A percentile compares a stretch with the other conserved stretches of the same genome.
These are phyloP conservation scores for Trichoderma sp. DNA, from an alignment of 2,329 filamentous ascomycete genomes.

Conservation along the genomic window DNA sequence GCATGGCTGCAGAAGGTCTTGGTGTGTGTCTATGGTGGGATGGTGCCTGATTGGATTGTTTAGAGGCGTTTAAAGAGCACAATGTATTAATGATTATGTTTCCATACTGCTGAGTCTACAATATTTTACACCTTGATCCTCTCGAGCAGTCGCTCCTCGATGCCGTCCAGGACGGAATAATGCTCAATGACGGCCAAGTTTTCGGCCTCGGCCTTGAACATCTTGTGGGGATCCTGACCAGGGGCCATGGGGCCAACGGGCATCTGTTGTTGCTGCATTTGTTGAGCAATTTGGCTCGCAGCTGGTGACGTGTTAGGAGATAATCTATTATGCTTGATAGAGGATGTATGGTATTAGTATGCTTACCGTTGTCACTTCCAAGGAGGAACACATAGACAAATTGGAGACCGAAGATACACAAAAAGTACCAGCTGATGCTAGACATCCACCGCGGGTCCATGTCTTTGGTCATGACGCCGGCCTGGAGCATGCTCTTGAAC, in stretches of 20 bases:
- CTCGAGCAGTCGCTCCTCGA: conserved; percentile 78
- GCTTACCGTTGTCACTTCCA: conserved; percentile 89
- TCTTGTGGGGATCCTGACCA: conserved; percentile 91
- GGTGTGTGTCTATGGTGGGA: conserved; percentile 67
- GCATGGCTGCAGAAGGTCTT: conserved; percentile 61
- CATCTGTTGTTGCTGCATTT: conserved; percentile 69
- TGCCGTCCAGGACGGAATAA: conserved; percentile 82
- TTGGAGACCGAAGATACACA: conserved; percentile 94
- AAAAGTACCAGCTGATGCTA: conserved; percentile 97
- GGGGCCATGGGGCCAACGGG: conserved; percentile 63
- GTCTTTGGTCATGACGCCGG: conserved; percentile 90
- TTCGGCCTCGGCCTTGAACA: conserved; percentile 88
- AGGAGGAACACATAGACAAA: conserved; percentile 97
- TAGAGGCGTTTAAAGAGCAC: conserved; percentile 24
- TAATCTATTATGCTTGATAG: neutral
- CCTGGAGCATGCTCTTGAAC: conserved; percentile 99
- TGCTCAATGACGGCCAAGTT: conserved; percentile 95
- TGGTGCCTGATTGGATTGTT: conserved; percentile 24
- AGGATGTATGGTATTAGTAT: neutral
- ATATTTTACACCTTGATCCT: conserved; percentile 41
- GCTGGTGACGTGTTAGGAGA: conserved; percentile 49
- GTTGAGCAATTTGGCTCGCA: conserved; percentile 86
- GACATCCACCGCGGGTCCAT: conserved; percentile 99
- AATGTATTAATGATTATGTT: conserved; percentile 27
- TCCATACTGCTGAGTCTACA: neutral